Percentiles rank a stretch among this genome's conserved stretches.
These are phyloP conservation scores for Moesziomyces globuligerus DNA, from an alignment of 1,284 basidiomycete genomes.

Conservation along the genomic window DNA sequence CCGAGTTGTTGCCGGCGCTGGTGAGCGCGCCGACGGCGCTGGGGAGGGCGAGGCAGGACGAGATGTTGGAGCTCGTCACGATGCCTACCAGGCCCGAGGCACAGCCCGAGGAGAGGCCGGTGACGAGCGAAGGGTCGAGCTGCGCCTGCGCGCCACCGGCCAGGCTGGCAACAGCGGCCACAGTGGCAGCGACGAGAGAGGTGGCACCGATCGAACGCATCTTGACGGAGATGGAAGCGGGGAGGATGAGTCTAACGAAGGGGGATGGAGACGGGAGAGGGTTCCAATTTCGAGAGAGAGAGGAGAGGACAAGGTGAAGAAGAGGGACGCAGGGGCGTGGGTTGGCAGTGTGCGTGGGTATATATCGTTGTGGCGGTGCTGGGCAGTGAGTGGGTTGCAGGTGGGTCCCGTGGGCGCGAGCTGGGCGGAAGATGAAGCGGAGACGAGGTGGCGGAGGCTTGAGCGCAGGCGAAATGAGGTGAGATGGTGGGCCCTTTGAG, in stretches of 20 bases:
- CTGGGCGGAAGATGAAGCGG: too few species aligned
- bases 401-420: too few species aligned
- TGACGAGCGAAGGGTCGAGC: constrained; percentile 44
- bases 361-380: too few species aligned
- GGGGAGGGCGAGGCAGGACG: constrained; percentile 30
- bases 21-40: constrained; percentile 36
- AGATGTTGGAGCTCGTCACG: constrained; percentile 40
- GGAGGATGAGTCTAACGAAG: neutral
- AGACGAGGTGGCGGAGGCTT: too few species aligned
- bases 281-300: neutral
- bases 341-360: too few species aligned
- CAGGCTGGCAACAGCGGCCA: constrained; percentile 11
- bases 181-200: constrained; percentile 16
- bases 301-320: neutral
- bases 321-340: too few species aligned
- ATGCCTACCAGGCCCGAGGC: constrained; percentile 24
- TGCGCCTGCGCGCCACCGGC: constrained; percentile 24
- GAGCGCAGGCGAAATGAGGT: too few species aligned
- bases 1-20: constrained; percentile 22
- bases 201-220: constrained; percentile 28
- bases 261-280: neutral
- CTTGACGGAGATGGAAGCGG: neutral
- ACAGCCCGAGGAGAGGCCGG: constrained; percentile 36
- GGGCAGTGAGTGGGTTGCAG: too few species aligned
- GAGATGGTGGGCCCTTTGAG: too few species aligned